phyloP scores from a whole-genome alignment of 1,139 yeast species.

The Komagataea norvegica region DNA sequence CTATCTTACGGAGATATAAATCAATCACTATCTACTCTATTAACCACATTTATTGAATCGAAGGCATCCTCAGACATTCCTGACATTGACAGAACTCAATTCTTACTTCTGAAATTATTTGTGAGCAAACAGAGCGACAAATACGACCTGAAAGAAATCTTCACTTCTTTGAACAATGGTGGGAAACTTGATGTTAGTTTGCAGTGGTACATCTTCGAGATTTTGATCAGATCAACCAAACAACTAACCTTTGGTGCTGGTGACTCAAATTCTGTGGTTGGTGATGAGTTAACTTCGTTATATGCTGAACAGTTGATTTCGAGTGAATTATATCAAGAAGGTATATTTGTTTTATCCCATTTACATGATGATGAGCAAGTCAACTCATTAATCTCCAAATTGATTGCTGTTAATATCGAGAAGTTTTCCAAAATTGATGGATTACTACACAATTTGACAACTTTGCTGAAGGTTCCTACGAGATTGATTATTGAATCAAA shows the following conservation, averaged over 20 bases:
- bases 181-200: slow-evolving; percentile 33
- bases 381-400: slow-evolving; percentile 36
- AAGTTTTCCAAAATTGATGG: slow-evolving; percentile 33
- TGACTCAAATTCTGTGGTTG: slow-evolving; percentile 20
- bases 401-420: slow-evolving; percentile 46
- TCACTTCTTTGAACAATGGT: slow-evolving; percentile 21
- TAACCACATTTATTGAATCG: slow-evolving; percentile 28
- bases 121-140: slow-evolving; percentile 32
- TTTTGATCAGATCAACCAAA: slow-evolving; percentile 33
- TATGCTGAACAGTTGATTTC: slow-evolving; percentile 53
- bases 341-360: slow-evolving; percentile 58
- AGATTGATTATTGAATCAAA: slow-evolving; percentile 46
- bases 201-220: slow-evolving; percentile 54
- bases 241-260: slow-evolving; percentile 22
- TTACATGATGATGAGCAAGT: slow-evolving; percentile 41
- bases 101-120: slow-evolving; percentile 39
- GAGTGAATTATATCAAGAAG: slow-evolving; percentile 50
- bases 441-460: slow-evolving; percentile 35
- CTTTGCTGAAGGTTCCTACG: slow-evolving; percentile 42
- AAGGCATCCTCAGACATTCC: slow-evolving; percentile 24
- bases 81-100: slow-evolving; percentile 27
- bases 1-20: slow-evolving; percentile 57
- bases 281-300: slow-evolving; percentile 43
- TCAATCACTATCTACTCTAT: slow-evolving; percentile 34
- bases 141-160: slow-evolving; percentile 19